phyloP scores from a whole-genome alignment of 208 protist genomes.

The Jaenimonas drosophilae region DNA sequence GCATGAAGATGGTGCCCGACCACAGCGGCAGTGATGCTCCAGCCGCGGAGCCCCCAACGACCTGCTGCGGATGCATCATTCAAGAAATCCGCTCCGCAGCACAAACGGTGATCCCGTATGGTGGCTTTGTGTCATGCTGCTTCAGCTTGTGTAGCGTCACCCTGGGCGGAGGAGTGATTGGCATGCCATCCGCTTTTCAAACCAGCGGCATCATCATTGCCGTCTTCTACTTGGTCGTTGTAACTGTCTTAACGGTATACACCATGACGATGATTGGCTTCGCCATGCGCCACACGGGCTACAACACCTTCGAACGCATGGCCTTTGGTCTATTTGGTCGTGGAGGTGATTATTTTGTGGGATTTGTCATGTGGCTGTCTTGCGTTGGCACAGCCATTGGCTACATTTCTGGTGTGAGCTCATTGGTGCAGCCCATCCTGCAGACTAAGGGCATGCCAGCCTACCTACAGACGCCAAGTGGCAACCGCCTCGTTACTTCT shows the following conservation, averaged over 20 bases:
- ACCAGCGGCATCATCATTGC: conserved; percentile 46
- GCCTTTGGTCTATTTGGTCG: conserved; percentile 29
- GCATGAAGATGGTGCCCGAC: too few species aligned
- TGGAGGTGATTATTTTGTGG: conserved; percentile 43
- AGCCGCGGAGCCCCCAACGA: too few species aligned
- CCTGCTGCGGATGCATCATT: too few species aligned
- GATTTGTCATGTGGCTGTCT: conserved; percentile 9
- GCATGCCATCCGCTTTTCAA: conserved; percentile 13
- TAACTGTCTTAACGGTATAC: conserved; percentile 40
- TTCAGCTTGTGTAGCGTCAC: conserved; percentile 16
- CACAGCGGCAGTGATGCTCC: too few species aligned
- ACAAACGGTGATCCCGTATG: conserved; percentile 5
- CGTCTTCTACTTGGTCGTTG: conserved; percentile 45
- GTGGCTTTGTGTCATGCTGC: conserved; percentile 9
- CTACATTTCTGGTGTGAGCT: conserved; percentile 17
- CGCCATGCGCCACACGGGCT: conserved; percentile 39
- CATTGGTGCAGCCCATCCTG: conserved; percentile 6
- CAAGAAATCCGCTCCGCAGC: too few species aligned
- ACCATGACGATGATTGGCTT: conserved; percentile 39
- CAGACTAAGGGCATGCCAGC: background rate
- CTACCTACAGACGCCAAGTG: conserved; percentile 2
- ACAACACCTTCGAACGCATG: conserved; percentile 47
- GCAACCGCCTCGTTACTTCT: conserved; percentile 2
- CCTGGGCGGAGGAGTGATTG: conserved; percentile 12
- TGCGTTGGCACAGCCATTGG: conserved; percentile 15